These are phyloP conservation scores for Phytophthora sp. DNA, from an alignment of 352 stramenopile genomes.

Conservation along the genomic window DNA sequence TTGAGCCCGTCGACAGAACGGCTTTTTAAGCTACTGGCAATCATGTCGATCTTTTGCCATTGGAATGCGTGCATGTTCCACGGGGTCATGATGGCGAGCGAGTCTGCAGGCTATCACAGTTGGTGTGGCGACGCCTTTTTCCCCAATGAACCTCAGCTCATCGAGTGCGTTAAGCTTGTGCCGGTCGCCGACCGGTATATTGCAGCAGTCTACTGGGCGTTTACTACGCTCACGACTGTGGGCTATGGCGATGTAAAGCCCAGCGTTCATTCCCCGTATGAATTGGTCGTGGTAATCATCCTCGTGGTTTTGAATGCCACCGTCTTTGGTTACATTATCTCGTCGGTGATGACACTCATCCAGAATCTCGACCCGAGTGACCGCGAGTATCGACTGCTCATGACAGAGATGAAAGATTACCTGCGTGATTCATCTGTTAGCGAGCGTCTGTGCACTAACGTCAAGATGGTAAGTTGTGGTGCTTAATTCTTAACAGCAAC, in stretches of 20 bases:
- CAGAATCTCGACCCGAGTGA: slow-evolving; percentile 79
- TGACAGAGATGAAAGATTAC: slow-evolving; percentile 91
- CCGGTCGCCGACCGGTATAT: slow-evolving; percentile 72
- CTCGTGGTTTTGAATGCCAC: slow-evolving; percentile 84
- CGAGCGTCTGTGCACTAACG: slow-evolving; percentile 60
- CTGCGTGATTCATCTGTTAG: slow-evolving; percentile 68
- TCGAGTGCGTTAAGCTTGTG: slow-evolving; percentile 51
- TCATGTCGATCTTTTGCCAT: slow-evolving; percentile 85
- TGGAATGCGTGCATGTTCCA: slow-evolving; percentile 89
- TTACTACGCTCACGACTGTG: slow-evolving; percentile 92
- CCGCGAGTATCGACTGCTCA: slow-evolving; percentile 72
- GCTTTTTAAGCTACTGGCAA: slow-evolving; percentile 65
- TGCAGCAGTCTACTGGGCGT: slow-evolving; percentile 87
- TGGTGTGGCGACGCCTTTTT: slow-evolving; percentile 71
- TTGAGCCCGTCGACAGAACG: slow-evolving; percentile 79
- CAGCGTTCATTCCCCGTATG: slow-evolving; percentile 74
- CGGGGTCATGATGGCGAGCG: slow-evolving; percentile 70
- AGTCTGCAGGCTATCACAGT: slow-evolving; percentile 46
- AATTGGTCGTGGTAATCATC: slow-evolving; percentile 74
- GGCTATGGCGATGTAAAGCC: slow-evolving; percentile 85
- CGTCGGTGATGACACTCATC: slow-evolving; percentile 83
- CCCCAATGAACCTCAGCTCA: slow-evolving; percentile 10
- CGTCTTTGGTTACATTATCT: slow-evolving; percentile 84
- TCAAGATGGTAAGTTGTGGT: slow-evolving; percentile 57
- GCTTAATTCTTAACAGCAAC: not conserved